These are phyloP conservation scores for Raphidocelis subcapitata DNA, from an alignment of 139 green algal species.

Conservation along the genomic window DNA sequence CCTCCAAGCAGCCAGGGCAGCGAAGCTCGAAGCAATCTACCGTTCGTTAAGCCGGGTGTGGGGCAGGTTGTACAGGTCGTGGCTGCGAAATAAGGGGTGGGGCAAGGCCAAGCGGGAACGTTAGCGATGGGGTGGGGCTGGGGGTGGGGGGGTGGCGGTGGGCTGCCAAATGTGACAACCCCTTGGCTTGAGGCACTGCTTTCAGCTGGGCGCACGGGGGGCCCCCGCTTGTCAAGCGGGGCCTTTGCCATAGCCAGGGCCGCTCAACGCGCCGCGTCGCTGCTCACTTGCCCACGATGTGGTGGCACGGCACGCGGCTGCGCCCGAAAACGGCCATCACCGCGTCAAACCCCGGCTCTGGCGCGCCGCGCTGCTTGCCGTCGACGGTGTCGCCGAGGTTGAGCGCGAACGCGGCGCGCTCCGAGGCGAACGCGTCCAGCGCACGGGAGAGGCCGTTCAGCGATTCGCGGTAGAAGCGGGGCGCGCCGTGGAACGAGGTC, in stretches of 20 bases:
- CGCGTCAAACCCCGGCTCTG: slow-evolving; percentile 39
- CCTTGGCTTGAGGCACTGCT: too few species aligned
- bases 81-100: slow-evolving; percentile 17
- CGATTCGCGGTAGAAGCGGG: slow-evolving; percentile 64
- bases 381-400: slow-evolving; percentile 70
- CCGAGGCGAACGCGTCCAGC: slow-evolving; percentile 35
- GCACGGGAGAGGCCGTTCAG: slow-evolving; percentile 45
- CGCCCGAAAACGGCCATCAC: slow-evolving; percentile 49
- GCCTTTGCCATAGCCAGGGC: too few species aligned
- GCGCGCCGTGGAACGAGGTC: slow-evolving; percentile 60
- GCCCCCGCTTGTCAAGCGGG: too few species aligned
- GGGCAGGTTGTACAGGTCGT: slow-evolving; percentile 77
- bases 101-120: not conserved
- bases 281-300: too few species aligned
- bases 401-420: slow-evolving; percentile 42
- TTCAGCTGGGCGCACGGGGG: too few species aligned
- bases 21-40: too few species aligned
- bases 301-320: slow-evolving; percentile 41
- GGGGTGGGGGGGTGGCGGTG: too few species aligned
- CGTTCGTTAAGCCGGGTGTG: slow-evolving; percentile 29
- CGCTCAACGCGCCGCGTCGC: too few species aligned
- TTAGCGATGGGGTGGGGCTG: not conserved
- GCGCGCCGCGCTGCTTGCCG: slow-evolving; percentile 30
- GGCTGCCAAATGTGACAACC: too few species aligned
- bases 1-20: too few species aligned